These are phyloP conservation scores for Emmonsiellopsis sp. DNA, from an alignment of 2,329 filamentous ascomycete genomes.

Conservation along the genomic window DNA sequence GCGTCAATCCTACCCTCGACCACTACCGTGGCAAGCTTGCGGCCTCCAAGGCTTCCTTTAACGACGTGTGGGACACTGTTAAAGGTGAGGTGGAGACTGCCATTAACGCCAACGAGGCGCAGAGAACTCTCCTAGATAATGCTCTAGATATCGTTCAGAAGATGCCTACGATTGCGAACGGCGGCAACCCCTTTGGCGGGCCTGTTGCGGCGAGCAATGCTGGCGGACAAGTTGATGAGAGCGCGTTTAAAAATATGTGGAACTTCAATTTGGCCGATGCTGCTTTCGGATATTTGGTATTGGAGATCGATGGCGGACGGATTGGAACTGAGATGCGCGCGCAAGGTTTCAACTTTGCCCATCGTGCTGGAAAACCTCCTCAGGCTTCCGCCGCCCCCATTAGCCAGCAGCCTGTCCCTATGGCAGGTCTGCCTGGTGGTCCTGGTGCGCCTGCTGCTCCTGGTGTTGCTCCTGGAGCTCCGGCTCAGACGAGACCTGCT, in stretches of 20 bases:
- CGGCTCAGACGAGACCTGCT: conserved; percentile 23
- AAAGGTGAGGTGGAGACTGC: conserved; percentile 92
- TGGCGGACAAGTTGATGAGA: conserved; percentile 90
- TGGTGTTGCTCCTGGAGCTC: conserved; percentile 27
- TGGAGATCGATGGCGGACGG: conserved; percentile 89
- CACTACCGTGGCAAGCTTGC: conserved; percentile 98
- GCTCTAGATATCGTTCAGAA: conserved; percentile 91
- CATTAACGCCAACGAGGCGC: conserved; percentile 84
- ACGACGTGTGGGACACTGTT: conserved; percentile 98
- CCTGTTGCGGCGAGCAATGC: conserved; percentile 59
- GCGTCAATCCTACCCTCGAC: conserved; percentile 93
- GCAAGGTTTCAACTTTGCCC: conserved; percentile 98
- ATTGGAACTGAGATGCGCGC: conserved; percentile 98
- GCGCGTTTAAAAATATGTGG: conserved; percentile 99
- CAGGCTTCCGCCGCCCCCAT: conserved; percentile 18
- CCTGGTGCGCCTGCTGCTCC: conserved; percentile 16
- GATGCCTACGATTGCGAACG: conserved; percentile 92
- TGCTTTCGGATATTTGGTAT: conserved; percentile 88
- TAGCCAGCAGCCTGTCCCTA: conserved; percentile 9
- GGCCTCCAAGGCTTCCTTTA: conserved; percentile 96
- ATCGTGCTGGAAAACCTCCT: conserved; percentile 73
- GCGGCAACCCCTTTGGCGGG: conserved; percentile 93
- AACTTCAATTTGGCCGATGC: conserved; percentile 98
- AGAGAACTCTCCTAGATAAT: conserved; percentile 84
- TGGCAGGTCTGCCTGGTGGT: conserved; percentile 10